phyloP scores from a whole-genome alignment of 306 rosid genomes.

The Bauhinia variegata region DNA sequence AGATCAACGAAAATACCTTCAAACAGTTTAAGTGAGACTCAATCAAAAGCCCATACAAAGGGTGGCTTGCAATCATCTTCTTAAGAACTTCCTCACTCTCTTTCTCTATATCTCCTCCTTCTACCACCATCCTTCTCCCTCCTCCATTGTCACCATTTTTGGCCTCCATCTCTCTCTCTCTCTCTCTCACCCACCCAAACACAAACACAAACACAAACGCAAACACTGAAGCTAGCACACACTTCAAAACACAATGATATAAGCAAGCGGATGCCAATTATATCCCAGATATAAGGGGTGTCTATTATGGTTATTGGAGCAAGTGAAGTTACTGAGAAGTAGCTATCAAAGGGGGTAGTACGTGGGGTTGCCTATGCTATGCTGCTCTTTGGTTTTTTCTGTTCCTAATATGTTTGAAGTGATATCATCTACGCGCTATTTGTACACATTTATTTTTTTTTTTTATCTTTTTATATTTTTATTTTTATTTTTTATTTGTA shows the following conservation, averaged over 20 bases:
- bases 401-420: too few relatives aligned
- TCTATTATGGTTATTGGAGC: conserved; percentile 36
- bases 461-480: too few relatives aligned
- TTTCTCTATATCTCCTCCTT: conserved; percentile 21
- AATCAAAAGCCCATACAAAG: conserved; percentile 54
- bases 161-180: conserved; percentile 39
- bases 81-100: conserved; percentile 41
- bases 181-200: conserved; percentile 3
- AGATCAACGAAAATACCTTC: conserved; percentile 41
- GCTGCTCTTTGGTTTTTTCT: conserved; percentile 34
- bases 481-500: too few relatives aligned
- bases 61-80: conserved; percentile 55
- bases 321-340: conserved; percentile 28
- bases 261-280: neutral
- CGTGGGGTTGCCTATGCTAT: conserved; percentile 35
- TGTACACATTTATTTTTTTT: too few relatives aligned
- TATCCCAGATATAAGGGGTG: conserved; percentile 33
- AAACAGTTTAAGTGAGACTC: conserved; percentile 56
- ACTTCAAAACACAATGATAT: conserved; percentile 16
- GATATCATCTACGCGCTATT: too few relatives aligned
- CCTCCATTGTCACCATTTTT: conserved; percentile 6
- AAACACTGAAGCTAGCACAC: conserved; percentile 8
- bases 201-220: too few relatives aligned
- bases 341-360: conserved; percentile 36
- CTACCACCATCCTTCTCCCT: conserved; percentile 10